Percentiles rank a stretch among this genome's conserved stretches.
These are phyloP conservation scores for Nakazawaea populi DNA, from an alignment of 805 yeast genomes.

Conservation along the genomic window DNA sequence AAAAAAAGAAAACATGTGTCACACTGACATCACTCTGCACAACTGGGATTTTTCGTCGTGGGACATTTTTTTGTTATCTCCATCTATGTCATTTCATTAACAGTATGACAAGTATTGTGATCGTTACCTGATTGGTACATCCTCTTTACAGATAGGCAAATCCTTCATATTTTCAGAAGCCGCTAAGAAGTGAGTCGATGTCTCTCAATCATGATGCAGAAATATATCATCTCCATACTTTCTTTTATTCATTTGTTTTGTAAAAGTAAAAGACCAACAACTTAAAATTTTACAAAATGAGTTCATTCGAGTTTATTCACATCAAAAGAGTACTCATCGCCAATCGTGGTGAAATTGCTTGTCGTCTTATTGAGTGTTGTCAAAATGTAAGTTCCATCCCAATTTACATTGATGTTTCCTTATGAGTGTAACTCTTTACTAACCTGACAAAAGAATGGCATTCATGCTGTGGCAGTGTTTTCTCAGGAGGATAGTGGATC, in stretches of 20 bases:
- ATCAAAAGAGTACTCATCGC: slow-evolving; percentile 17
- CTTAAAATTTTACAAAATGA: not conserved
- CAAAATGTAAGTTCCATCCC: slow-evolving; percentile 10
- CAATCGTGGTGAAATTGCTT: slow-evolving; percentile 22
- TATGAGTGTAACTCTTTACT: too few species aligned
- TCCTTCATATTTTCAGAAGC: not conserved
- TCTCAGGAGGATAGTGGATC: slow-evolving; percentile 23
- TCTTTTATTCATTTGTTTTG: not conserved
- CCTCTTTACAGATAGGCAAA: too few species aligned
- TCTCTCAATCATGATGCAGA: not conserved
- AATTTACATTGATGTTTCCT: too few species aligned
- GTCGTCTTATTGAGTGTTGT: slow-evolving; percentile 19
- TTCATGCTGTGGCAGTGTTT: slow-evolving; percentile 18
- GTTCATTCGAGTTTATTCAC: not conserved
- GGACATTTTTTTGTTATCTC: not conserved
- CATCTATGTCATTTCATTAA: not conserved
- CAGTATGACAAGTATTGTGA: too few species aligned
- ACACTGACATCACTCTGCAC: not conserved
- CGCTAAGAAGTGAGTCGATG: not conserved
- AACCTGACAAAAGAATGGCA: slow-evolving; percentile 7
- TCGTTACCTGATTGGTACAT: not conserved
- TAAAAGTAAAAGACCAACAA: too few species aligned
- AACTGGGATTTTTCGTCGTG: not conserved
- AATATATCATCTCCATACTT: not conserved
- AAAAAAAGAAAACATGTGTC: not conserved